Conservation (phyloP, 164 flowering plant genomes). For the Aristolochia californica region DNA sequence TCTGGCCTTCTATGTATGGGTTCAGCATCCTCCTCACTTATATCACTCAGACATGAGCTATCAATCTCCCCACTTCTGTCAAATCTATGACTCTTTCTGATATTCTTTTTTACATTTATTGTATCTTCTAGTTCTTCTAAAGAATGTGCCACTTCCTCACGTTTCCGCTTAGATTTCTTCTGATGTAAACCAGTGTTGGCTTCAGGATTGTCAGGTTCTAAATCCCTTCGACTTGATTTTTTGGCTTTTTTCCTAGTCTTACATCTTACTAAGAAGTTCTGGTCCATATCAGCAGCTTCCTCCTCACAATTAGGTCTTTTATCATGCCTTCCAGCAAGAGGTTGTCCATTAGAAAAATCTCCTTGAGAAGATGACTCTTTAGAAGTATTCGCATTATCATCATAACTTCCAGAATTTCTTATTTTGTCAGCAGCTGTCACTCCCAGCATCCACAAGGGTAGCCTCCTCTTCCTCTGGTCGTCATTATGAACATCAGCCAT, state of each 20-base stretch:
- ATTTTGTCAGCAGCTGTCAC: conserved; percentile 12
- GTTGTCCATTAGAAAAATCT: not conserved
- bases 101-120: not conserved
- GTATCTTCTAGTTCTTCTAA: not conserved
- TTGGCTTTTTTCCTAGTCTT: conserved; percentile 9
- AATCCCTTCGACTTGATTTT: not conserved
- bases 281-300: conserved; percentile 9
- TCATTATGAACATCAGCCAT: conserved; percentile 10
- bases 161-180: not conserved
- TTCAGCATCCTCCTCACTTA: not conserved
- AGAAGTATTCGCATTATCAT: conserved; percentile 6
- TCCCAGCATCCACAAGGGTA: conserved; percentile 49
- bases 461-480: conserved; percentile 23
- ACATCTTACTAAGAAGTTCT: conserved; percentile 1
- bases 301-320: conserved; percentile 4
- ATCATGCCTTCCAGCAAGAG: not conserved
- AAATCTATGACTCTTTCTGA: not conserved
- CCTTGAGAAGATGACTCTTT: not conserved
- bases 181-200: not conserved
- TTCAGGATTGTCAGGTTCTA: not conserved
- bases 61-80: conserved; percentile 1
- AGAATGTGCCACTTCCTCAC: not conserved
- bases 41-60: not conserved
- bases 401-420: conserved; percentile 8
- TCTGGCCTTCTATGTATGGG: not conserved